A percentile compares a stretch with the other conserved stretches of the same genome.
Conservation (phyloP, 768 basidiomycete genomes). For the Leccinum fibrillosum region DNA sequence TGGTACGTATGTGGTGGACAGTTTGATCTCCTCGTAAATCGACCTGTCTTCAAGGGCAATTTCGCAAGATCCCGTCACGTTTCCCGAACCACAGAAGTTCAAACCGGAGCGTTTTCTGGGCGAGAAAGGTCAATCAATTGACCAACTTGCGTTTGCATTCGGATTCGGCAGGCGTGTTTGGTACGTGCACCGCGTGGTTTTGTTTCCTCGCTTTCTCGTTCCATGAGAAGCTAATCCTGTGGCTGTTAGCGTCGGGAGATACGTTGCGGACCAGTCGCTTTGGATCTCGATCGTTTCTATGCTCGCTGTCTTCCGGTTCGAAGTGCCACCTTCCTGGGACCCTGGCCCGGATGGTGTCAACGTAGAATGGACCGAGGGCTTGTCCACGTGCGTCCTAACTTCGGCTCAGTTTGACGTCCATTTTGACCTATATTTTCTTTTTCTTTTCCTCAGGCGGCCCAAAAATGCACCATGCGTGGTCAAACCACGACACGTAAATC, state of each 20-base stretch:
- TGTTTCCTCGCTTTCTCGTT: background rate
- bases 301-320: conserved; percentile 17
- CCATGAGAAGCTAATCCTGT: background rate
- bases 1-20: conserved; percentile 7
- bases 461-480: conserved; percentile 10
- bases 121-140: background rate
- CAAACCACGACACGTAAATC: conserved; percentile 2
- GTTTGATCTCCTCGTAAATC: background rate
- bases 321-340: conserved; percentile 11
- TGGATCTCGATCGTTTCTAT: conserved; percentile 26
- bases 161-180: conserved; percentile 42
- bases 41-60: conserved; percentile 27
- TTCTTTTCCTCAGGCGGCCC: conserved; percentile 10
- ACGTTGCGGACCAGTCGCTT: conserved; percentile 39
- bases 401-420: background rate
- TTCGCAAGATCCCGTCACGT: conserved; percentile 34
- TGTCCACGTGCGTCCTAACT: conserved; percentile 17
- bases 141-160: conserved; percentile 21
- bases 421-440: background rate
- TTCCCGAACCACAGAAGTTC: conserved; percentile 37
- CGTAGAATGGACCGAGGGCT: conserved; percentile 17
- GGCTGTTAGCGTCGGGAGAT: conserved; percentile 37
- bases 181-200: background rate
- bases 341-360: conserved; percentile 18
- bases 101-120: conserved; percentile 36